phyloP scores from a whole-genome alignment of 495 filamentous ascomycete genomes.

The Jackrogersella minutella region DNA sequence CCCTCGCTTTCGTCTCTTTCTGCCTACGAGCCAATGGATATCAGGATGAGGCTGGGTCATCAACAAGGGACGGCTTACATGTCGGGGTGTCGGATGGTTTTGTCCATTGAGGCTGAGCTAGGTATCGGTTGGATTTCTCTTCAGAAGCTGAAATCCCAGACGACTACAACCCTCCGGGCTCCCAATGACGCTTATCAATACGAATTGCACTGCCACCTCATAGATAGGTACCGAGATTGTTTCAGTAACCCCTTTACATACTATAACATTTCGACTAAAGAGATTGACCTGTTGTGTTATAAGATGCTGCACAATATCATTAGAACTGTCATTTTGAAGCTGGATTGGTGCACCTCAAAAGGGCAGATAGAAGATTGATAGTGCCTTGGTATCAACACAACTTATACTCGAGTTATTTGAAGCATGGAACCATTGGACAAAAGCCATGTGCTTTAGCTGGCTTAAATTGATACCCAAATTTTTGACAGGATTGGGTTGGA shows the following conservation, averaged over 20 bases:
- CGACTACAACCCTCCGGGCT: constrained; percentile 2
- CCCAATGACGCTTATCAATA: not conserved
- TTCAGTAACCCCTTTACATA: not conserved
- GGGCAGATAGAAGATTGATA: no score
- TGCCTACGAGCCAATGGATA: not conserved
- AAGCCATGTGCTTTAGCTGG: no score
- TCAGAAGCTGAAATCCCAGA: not conserved
- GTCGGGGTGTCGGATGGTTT: not conserved
- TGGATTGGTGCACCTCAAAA: no score
- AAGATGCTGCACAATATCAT: no score
- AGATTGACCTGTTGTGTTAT: no score
- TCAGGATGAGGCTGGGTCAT: not conserved
- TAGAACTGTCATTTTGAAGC: no score
- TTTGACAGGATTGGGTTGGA: no score
- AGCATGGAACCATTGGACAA: no score
- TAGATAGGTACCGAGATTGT: not conserved
- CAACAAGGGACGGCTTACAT: constrained; percentile 1
- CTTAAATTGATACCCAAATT: no score
- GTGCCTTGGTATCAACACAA: no score
- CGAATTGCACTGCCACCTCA: not conserved
- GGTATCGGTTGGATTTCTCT: constrained; percentile 4
- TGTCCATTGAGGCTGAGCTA: constrained; percentile 20
- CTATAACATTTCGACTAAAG: no score
- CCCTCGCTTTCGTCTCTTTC: not conserved
- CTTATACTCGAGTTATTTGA: no score